These are phyloP conservation scores for Mucor saturninus DNA, from an alignment of 371 early-diverging fungal genomes.

Conservation along the genomic window DNA sequence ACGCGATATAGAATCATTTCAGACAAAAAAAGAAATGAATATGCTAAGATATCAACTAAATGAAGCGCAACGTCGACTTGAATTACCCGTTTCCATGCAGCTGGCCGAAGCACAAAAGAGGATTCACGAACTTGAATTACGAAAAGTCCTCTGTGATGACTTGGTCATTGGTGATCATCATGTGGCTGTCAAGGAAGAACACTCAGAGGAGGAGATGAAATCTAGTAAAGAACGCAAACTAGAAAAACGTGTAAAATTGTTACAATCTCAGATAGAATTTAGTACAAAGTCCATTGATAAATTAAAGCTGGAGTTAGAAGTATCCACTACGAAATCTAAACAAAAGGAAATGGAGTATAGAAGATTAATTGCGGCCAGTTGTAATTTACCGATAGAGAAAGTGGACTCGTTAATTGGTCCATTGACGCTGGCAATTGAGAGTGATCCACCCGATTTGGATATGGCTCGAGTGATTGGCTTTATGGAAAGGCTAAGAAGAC, in stretches of 20 bases:
- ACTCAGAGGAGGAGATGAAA: slow-evolving; percentile 1
- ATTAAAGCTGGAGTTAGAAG: slow-evolving; percentile 43
- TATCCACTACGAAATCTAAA: slow-evolving; percentile 26
- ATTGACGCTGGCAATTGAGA: slow-evolving; percentile 71
- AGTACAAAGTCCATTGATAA: slow-evolving; percentile 53
- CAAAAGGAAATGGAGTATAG: slow-evolving; percentile 55
- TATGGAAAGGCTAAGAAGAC: slow-evolving; percentile 57
- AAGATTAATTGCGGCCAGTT: slow-evolving; percentile 73
- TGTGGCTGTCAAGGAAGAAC: slow-evolving; percentile 6
- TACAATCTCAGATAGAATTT: slow-evolving; percentile 48
- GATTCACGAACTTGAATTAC: slow-evolving; percentile 46
- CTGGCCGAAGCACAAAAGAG: slow-evolving; percentile 63
- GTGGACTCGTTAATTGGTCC: slow-evolving; percentile 70
- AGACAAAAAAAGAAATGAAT: slow-evolving; percentile 66
- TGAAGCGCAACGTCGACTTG: slow-evolving; percentile 46
- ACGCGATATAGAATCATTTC: slow-evolving; percentile 59
- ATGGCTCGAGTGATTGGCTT: slow-evolving; percentile 56
- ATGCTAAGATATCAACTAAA: slow-evolving; percentile 53
- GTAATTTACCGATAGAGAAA: slow-evolving; percentile 65
- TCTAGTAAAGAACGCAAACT: slow-evolving; percentile 17
- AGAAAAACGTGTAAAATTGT: slow-evolving; percentile 40
- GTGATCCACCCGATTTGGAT: slow-evolving; percentile 67
- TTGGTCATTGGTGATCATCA: slow-evolving; percentile 4
- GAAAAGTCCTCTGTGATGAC: slow-evolving; percentile 37
- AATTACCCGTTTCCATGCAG: slow-evolving; percentile 36